These are phyloP conservation scores for Rugonectria rugulosa DNA, from an alignment of 2,329 filamentous ascomycete genomes.

Conservation along the genomic window DNA sequence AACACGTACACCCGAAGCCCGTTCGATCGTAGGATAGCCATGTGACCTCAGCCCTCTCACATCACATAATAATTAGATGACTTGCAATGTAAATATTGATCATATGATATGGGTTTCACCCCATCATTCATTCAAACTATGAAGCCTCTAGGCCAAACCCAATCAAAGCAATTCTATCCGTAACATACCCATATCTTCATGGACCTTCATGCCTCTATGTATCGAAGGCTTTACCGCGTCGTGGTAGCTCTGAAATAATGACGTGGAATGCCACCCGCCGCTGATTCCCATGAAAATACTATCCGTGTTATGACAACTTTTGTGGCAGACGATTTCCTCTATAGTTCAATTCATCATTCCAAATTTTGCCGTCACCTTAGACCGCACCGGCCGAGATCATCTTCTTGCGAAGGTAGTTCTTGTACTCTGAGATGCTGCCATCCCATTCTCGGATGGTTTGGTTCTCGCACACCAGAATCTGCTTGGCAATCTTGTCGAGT, in stretches of 20 bases:
- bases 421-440: slow-evolving; percentile 91
- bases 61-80: not conserved
- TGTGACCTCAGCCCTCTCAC: too few species aligned
- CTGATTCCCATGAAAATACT: slow-evolving; percentile 42
- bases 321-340: slow-evolving; percentile 38
- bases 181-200: slow-evolving; percentile 42
- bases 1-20: too few species aligned
- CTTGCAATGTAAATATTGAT: not conserved
- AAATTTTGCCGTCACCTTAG: slow-evolving; percentile 54
- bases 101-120: slow-evolving; percentile 5
- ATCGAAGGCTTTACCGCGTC: slow-evolving; percentile 40
- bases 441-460: slow-evolving; percentile 92
- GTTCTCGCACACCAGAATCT: slow-evolving; percentile 99
- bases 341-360: slow-evolving; percentile 40
- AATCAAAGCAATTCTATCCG: slow-evolving; percentile 46
- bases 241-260: slow-evolving; percentile 40
- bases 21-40: too few species aligned
- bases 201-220: slow-evolving; percentile 39
- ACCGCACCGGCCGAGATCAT: slow-evolving; percentile 91
- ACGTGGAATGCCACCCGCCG: slow-evolving; percentile 39
- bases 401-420: slow-evolving; percentile 99
- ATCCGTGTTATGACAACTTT: slow-evolving; percentile 40
- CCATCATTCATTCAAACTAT: slow-evolving; percentile 37
- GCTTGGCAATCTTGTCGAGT: slow-evolving; percentile 99
- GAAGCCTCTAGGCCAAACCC: slow-evolving; percentile 33